A percentile compares a stretch with the other conserved stretches of the same genome.
These are phyloP conservation scores for Globisporangium uncinulatum DNA, from an alignment of 352 stramenopile species.

Conservation along the genomic window DNA sequence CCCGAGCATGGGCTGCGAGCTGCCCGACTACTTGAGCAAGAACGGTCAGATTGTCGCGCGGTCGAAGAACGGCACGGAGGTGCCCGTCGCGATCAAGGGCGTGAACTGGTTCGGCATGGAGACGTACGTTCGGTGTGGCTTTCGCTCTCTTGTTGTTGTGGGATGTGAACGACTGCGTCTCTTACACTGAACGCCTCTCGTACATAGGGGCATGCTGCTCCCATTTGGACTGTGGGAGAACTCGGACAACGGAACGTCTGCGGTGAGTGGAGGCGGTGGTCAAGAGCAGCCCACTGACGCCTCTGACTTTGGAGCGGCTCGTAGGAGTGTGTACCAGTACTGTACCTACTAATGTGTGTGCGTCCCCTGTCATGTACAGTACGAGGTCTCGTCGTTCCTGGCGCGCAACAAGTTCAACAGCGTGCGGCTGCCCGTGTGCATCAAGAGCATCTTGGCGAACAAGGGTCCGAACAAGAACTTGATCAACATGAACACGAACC, in stretches of 20 bases:
- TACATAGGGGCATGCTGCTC: too few species aligned
- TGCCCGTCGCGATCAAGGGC: slow-evolving; percentile 48
- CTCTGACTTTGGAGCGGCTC: too few species aligned
- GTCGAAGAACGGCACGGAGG: slow-evolving; percentile 43
- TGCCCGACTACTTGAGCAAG: slow-evolving; percentile 47
- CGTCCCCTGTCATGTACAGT: too few species aligned
- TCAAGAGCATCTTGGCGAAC: slow-evolving; percentile 38
- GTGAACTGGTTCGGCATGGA: slow-evolving; percentile 81
- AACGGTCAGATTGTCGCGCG: slow-evolving; percentile 16
- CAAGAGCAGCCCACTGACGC: too few species aligned
- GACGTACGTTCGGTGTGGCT: slow-evolving; percentile 18
- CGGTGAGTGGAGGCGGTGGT: too few species aligned
- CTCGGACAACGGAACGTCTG: slow-evolving; percentile 51
- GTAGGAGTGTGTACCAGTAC: too few species aligned
- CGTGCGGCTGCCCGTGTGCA: slow-evolving; percentile 51
- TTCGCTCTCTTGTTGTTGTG: not conserved
- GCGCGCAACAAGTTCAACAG: slow-evolving; percentile 71
- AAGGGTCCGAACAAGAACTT: slow-evolving; percentile 31
- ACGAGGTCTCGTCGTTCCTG: slow-evolving; percentile 59
- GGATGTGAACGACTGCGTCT: too few species aligned
- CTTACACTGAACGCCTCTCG: too few species aligned
- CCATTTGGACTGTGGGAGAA: slow-evolving; percentile 74
- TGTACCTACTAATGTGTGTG: too few species aligned
- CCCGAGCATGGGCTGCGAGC: too few species aligned
- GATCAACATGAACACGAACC: slow-evolving; percentile 64